Evolutionary conservation across 495 filamentous ascomycete genomes (phyloP).

Genomic region (Xylona heveae): DNA sequence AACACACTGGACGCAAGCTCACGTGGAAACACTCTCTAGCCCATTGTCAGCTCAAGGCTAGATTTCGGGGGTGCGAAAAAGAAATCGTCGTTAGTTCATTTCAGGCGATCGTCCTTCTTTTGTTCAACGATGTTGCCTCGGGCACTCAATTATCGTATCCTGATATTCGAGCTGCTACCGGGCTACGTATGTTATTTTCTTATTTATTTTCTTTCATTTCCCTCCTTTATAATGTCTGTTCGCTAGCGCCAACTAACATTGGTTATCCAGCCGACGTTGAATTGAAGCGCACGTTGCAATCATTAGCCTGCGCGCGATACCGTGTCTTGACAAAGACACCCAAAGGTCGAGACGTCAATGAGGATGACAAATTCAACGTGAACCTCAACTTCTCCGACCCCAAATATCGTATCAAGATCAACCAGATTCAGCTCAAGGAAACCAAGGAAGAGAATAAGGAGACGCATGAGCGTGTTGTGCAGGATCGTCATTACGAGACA

Average conservation of each 20-base stretch:
- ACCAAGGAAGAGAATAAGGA: slow-evolving; percentile 80
- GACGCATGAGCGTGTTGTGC: slow-evolving; percentile 72
- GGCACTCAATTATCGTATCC: slow-evolving; percentile 38
- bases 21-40: slow-evolving; percentile 83
- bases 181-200: slow-evolving; percentile 40
- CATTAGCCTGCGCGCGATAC: slow-evolving; percentile 71
- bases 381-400: slow-evolving; percentile 56
- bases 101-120: slow-evolving; percentile 74
- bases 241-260: background rate
- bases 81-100: slow-evolving; percentile 73
- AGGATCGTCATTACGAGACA: slow-evolving; percentile 83
- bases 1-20: slow-evolving; percentile 70
- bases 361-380: slow-evolving; percentile 58
- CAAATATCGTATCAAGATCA: slow-evolving; percentile 92
- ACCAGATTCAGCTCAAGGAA: slow-evolving; percentile 92
- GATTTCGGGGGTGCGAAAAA: slow-evolving; percentile 52
- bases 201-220: no score
- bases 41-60: slow-evolving; percentile 63
- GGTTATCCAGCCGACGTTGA: slow-evolving; percentile 31
- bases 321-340: slow-evolving; percentile 76
- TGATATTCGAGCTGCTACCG: slow-evolving; percentile 47
- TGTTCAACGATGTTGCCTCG: slow-evolving; percentile 59
- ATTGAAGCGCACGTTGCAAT: slow-evolving; percentile 77
- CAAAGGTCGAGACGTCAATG: slow-evolving; percentile 56
- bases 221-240: background rate